Evolutionary conservation across 306 rosid species (phyloP).

Genomic region (Betula pendula): DNA sequence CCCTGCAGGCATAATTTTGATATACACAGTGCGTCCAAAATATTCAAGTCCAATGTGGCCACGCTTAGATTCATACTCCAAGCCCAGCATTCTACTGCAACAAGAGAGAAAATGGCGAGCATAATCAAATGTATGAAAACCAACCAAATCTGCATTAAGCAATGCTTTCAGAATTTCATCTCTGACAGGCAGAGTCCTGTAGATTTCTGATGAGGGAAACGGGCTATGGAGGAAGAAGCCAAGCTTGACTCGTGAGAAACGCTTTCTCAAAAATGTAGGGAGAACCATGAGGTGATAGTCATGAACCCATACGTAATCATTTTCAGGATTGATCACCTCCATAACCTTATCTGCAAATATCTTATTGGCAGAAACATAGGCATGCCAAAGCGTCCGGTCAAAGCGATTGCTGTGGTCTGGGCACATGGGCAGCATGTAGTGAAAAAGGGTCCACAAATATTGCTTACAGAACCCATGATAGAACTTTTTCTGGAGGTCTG

Average conservation of each 20-base stretch:
- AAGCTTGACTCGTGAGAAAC: slow-evolving; percentile 57
- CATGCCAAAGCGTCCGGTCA: slow-evolving; percentile 77
- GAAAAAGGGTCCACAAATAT: slow-evolving; percentile 78
- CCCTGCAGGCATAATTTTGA: slow-evolving; percentile 79
- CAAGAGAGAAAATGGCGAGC: slow-evolving; percentile 90
- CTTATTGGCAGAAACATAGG: slow-evolving; percentile 82
- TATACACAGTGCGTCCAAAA: slow-evolving; percentile 72
- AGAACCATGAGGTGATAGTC: slow-evolving; percentile 96
- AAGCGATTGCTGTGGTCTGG: slow-evolving; percentile 62
- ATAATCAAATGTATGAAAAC: slow-evolving; percentile 88
- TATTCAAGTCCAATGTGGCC: slow-evolving; percentile 83
- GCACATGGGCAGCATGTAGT: slow-evolving; percentile 81
- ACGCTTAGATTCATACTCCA: slow-evolving; percentile 71
- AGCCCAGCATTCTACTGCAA: slow-evolving; percentile 82
- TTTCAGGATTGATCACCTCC: slow-evolving; percentile 74
- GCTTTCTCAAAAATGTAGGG: slow-evolving; percentile 78
- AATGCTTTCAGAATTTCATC: slow-evolving; percentile 71
- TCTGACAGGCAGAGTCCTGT: slow-evolving; percentile 73
- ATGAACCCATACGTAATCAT: slow-evolving; percentile 87
- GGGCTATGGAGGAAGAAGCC: slow-evolving; percentile 87
- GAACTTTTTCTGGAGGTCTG: slow-evolving; percentile 54
- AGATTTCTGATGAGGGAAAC: slow-evolving; percentile 89
- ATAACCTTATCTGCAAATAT: slow-evolving; percentile 75
- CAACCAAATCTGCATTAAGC: slow-evolving; percentile 76
- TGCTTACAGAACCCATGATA: slow-evolving; percentile 89